Evolutionary conservation across 306 rosid species (phyloP).

Genomic region (Inga leiocalycina): DNA sequence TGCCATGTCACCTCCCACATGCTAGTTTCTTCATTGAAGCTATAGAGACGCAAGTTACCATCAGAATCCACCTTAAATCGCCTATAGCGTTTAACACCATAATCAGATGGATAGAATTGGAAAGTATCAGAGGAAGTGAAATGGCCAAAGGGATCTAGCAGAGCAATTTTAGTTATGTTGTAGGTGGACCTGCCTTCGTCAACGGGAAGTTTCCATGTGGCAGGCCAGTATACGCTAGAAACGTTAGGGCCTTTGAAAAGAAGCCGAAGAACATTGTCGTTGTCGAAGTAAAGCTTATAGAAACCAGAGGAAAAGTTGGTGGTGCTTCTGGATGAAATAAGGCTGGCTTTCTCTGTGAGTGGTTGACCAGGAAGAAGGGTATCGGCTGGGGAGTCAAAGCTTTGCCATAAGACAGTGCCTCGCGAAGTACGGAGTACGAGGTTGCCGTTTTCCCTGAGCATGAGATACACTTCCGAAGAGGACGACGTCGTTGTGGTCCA

Average conservation of each 20-base stretch:
- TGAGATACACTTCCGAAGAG: conserved; percentile 36
- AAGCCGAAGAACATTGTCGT: conserved; percentile 33
- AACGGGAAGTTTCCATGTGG: background rate
- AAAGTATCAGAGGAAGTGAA: conserved; percentile 9
- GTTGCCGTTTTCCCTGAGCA: conserved; percentile 49
- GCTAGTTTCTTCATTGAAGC: conserved; percentile 30
- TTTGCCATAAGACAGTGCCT: conserved; percentile 41
- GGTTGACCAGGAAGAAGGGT: conserved; percentile 52
- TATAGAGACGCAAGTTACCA: conserved; percentile 29
- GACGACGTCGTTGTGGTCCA: conserved; percentile 23
- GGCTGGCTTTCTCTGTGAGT: conserved; percentile 31
- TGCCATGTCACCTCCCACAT: conserved; percentile 49
- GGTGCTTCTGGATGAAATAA: conserved; percentile 43
- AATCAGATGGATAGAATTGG: background rate
- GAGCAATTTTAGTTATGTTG: conserved; percentile 17
- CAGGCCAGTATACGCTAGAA: conserved; percentile 35
- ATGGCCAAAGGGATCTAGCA: background rate
- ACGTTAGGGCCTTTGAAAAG: conserved; percentile 7
- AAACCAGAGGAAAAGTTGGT: conserved; percentile 36
- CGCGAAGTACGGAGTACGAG: conserved; percentile 37
- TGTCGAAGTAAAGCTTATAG: conserved; percentile 32
- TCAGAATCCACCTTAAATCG: background rate
- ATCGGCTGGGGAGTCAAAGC: conserved; percentile 25
- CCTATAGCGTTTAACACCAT: conserved; percentile 17
- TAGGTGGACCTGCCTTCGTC: conserved; percentile 1